A percentile compares a stretch with the other conserved stretches of the same genome.
These are phyloP conservation scores for Pestalotiopsis sp. DNA, from an alignment of 2,329 filamentous ascomycete species.

Conservation along the genomic window DNA sequence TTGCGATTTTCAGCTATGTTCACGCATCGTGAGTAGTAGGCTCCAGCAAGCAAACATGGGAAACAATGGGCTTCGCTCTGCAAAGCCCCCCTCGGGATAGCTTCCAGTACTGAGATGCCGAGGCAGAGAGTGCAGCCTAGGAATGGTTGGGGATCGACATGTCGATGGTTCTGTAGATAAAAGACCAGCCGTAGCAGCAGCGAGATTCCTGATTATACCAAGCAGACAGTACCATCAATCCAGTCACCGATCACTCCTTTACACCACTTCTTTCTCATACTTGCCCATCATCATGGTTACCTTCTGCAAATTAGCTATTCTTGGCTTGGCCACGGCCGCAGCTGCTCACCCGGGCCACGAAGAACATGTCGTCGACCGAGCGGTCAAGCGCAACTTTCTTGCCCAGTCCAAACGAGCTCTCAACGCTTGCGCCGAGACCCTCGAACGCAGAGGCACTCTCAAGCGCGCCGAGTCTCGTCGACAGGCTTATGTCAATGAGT, in stretches of 20 bases:
- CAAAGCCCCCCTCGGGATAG: too few relatives aligned
- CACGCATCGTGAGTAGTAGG: too few relatives aligned
- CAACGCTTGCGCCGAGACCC: background rate
- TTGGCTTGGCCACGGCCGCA: background rate
- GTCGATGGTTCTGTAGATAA: background rate
- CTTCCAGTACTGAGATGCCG: too few relatives aligned
- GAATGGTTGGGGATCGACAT: too few relatives aligned
- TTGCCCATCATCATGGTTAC: background rate
- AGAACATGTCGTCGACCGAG: background rate
- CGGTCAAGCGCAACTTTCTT: background rate
- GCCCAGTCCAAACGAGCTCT: background rate
- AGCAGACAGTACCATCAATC: background rate
- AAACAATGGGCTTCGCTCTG: too few relatives aligned
- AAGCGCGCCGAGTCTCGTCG: background rate
- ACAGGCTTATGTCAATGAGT: background rate
- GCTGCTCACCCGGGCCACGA: conserved; percentile 1
- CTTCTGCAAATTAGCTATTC: background rate
- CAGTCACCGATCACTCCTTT: background rate
- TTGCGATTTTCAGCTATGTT: too few relatives aligned
- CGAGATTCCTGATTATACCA: background rate
- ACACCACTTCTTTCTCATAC: background rate
- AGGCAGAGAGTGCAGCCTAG: too few relatives aligned
- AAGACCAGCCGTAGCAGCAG: background rate
- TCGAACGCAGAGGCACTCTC: background rate
- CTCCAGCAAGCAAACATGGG: too few relatives aligned